Conservation (phyloP, 805 yeast genomes). For the Tetrapisispora fleetii region DNA sequence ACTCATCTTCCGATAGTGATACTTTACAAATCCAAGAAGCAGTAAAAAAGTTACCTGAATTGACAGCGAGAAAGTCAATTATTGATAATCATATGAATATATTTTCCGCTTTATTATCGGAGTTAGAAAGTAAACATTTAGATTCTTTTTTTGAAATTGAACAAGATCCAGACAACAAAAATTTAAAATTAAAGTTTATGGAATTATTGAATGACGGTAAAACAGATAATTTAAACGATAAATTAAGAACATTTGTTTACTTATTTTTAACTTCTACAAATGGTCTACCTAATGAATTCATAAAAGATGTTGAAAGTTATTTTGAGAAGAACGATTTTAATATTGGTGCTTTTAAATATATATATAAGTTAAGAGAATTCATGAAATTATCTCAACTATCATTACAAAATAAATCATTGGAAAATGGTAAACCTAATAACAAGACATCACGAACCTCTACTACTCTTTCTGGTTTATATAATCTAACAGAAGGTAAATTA, state of each 20-base stretch:
- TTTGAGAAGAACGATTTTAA: constrained; percentile 51
- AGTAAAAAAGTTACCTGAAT: constrained; percentile 83
- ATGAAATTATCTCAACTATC: constrained; percentile 43
- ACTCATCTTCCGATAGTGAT: constrained; percentile 42
- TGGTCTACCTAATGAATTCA: constrained; percentile 36
- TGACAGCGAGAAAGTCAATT: constrained; percentile 76
- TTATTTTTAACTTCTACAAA: constrained; percentile 46
- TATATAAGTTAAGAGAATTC: constrained; percentile 72
- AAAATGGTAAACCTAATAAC: constrained; percentile 26
- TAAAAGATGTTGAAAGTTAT: constrained; percentile 50
- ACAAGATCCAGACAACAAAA: constrained; percentile 51
- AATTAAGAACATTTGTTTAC: constrained; percentile 82
- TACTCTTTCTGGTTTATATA: constrained; percentile 66
- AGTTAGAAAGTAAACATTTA: constrained; percentile 74
- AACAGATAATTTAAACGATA: constrained; percentile 63
- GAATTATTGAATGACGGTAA: constrained; percentile 45
- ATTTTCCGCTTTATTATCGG: constrained; percentile 70
- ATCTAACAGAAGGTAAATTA: constrained; percentile 69
- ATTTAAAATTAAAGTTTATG: constrained; percentile 46
- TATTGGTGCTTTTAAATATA: constrained; percentile 55
- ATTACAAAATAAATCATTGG: constrained; percentile 27
- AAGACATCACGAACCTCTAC: constrained; percentile 10
- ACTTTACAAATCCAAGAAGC: constrained; percentile 72
- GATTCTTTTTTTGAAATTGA: constrained; percentile 93
- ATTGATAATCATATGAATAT: constrained; percentile 97